These are phyloP conservation scores for Hyphodiscus hymeniophilus DNA, from an alignment of 495 filamentous ascomycete genomes.

Conservation along the genomic window DNA sequence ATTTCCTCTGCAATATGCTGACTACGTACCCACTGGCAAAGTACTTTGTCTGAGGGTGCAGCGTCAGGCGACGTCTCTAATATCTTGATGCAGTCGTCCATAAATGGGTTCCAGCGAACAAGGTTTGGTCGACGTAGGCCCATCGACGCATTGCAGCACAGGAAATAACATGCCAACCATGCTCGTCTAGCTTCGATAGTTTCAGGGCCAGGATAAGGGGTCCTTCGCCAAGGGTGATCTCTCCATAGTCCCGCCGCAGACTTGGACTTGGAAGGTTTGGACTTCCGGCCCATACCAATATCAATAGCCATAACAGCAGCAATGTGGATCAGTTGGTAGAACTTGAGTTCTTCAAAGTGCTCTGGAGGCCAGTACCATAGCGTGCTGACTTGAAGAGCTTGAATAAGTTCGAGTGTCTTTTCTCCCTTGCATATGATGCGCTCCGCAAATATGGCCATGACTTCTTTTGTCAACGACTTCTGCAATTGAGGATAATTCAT, in stretches of 20 bases:
- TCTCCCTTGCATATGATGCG: conserved; percentile 65
- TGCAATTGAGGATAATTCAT: conserved; percentile 53
- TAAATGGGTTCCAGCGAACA: conserved; percentile 73
- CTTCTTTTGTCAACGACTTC: conserved; percentile 53
- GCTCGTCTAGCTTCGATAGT: conserved; percentile 67
- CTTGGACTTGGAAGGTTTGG: conserved; percentile 29
- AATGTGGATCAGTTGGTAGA: conserved; percentile 80
- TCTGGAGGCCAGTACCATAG: conserved; percentile 83
- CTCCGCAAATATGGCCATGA: conserved; percentile 66
- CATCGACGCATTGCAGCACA: conserved; percentile 64
- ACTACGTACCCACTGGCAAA: conserved; percentile 70
- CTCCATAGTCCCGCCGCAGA: conserved; percentile 30
- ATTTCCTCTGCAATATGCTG: conserved; percentile 79
- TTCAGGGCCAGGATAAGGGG: conserved; percentile 47
- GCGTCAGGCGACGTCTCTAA: conserved; percentile 66
- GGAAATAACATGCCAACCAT: conserved; percentile 77
- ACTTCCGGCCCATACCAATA: conserved; percentile 63
- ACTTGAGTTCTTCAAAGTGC: conserved; percentile 79
- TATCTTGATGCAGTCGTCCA: conserved; percentile 74
- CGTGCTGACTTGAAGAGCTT: conserved; percentile 62
- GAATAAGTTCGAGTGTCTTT: conserved; percentile 80
- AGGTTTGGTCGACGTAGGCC: conserved; percentile 74
- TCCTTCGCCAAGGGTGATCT: conserved; percentile 40
- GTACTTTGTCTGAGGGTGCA: conserved; percentile 57
- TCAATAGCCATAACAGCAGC: conserved; percentile 83